A percentile compares a stretch with the other conserved stretches of the same genome.
Conservation (phyloP, 108 stramenopile genomes). For the Epithemia pelagica region DNA sequence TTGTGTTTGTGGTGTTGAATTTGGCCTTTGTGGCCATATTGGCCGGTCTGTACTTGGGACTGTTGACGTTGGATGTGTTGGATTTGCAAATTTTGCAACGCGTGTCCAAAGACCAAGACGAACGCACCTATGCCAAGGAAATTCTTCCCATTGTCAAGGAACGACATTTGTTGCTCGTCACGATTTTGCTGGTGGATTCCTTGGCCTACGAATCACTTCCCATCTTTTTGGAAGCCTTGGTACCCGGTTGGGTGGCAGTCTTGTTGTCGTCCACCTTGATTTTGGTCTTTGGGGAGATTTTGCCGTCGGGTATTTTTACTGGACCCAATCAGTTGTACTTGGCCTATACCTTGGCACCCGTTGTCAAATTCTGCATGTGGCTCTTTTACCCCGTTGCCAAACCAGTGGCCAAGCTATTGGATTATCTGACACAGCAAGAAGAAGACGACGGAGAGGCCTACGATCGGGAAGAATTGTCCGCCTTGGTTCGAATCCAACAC, state of each 20-base stretch:
- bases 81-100: conserved; percentile 69
- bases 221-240: conserved; percentile 85
- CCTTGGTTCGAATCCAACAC: conserved; percentile 59
- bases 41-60: conserved; percentile 51
- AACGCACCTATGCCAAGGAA: conserved; percentile 37
- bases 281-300: conserved; percentile 3
- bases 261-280: conserved; percentile 79
- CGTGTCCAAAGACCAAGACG: conserved; percentile 31
- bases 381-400: conserved; percentile 73
- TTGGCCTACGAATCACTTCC: conserved; percentile 91
- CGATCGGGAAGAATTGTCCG: conserved; percentile 52
- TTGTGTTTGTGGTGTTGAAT: neutral
- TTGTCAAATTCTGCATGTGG: conserved; percentile 52
- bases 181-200: conserved; percentile 88
- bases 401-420: conserved; percentile 71
- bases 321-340: conserved; percentile 76
- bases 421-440: conserved; percentile 44
- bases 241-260: conserved; percentile 76
- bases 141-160: conserved; percentile 67
- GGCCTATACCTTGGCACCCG: conserved; percentile 52
- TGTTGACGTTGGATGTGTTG: conserved; percentile 82
- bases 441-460: conserved; percentile 29
- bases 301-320: conserved; percentile 46
- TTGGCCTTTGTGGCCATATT: conserved; percentile 2
- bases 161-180: conserved; percentile 90